These are phyloP conservation scores for Fistulifera pelliculosa DNA, from an alignment of 108 stramenopile species.

Conservation along the genomic window DNA sequence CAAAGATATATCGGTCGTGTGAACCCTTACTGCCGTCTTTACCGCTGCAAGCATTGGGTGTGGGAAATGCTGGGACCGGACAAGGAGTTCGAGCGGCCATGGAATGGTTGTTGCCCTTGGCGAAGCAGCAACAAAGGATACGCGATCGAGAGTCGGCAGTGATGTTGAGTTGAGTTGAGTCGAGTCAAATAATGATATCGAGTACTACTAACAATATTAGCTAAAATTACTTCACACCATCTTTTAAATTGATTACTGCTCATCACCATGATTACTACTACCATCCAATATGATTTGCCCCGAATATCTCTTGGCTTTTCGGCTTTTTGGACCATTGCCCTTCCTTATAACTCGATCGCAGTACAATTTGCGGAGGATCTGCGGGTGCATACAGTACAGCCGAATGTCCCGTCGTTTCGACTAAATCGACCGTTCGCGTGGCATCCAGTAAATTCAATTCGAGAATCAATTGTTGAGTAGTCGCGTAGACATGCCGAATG, in stretches of 20 bases:
- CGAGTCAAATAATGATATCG: too few relatives aligned
- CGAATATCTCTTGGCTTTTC: constrained; percentile 30
- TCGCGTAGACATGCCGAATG: constrained; percentile 10
- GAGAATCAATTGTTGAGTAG: constrained; percentile 10
- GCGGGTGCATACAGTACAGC: constrained; percentile 24
- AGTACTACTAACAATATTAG: too few relatives aligned
- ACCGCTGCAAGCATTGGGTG: constrained; percentile 37
- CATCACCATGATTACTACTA: too few relatives aligned
- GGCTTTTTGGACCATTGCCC: constrained; percentile 21
- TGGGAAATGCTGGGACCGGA: constrained; percentile 67
- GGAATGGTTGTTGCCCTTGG: constrained; percentile 55
- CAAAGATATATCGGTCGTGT: too few relatives aligned
- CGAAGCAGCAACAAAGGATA: constrained; percentile 32
- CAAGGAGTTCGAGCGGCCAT: constrained; percentile 66
- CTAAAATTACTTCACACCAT: too few relatives aligned
- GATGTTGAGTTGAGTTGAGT: too few relatives aligned
- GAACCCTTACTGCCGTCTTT: too few relatives aligned
- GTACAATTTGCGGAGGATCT: constrained; percentile 13
- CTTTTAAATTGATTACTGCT: too few relatives aligned
- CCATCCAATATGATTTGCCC: constrained; percentile 36
- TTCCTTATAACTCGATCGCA: constrained; percentile 35
- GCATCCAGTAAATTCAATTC: constrained; percentile 12
- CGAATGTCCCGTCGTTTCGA: constrained; percentile 17
- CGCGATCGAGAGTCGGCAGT: neutral
- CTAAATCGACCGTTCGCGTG: constrained; percentile 8